phyloP scores from a whole-genome alignment of 2,329 filamentous ascomycete species.

The Sporothrix protearum region DNA sequence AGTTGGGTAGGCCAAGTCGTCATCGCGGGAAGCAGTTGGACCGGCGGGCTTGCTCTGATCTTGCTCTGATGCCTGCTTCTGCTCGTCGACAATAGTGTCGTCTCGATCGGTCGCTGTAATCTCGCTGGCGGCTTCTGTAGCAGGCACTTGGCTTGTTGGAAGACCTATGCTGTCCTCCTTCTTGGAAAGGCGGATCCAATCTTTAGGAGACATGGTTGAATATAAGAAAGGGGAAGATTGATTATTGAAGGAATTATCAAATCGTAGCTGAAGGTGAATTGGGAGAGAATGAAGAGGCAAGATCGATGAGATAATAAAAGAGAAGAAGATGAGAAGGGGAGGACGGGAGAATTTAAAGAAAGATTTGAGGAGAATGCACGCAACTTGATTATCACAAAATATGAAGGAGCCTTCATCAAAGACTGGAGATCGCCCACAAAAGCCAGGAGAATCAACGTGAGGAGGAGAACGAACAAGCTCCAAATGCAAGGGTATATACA shows the following conservation, averaged over 20 bases:
- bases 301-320: not conserved
- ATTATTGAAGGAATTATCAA: not conserved
- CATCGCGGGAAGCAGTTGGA: not conserved
- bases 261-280: too few relatives aligned
- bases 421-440: not conserved
- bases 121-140: not conserved
- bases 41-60: not conserved
- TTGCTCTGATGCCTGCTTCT: not conserved
- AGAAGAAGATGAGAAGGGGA: not conserved
- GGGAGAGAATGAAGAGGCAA: not conserved
- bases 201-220: not conserved
- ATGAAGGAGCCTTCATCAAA: not conserved
- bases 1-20: constrained; percentile 18
- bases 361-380: too few relatives aligned
- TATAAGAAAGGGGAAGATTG: too few relatives aligned
- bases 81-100: not conserved
- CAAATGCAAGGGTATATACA: not conserved
- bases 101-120: not conserved
- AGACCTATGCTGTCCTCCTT: not conserved
- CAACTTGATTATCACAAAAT: too few relatives aligned
- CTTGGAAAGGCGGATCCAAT: not conserved
- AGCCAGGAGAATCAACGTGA: not conserved
- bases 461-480: not conserved
- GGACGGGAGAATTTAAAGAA: not conserved
- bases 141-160: not conserved